phyloP scores from a whole-genome alignment of 75 land plant species.

The Picea glauca region DNA sequence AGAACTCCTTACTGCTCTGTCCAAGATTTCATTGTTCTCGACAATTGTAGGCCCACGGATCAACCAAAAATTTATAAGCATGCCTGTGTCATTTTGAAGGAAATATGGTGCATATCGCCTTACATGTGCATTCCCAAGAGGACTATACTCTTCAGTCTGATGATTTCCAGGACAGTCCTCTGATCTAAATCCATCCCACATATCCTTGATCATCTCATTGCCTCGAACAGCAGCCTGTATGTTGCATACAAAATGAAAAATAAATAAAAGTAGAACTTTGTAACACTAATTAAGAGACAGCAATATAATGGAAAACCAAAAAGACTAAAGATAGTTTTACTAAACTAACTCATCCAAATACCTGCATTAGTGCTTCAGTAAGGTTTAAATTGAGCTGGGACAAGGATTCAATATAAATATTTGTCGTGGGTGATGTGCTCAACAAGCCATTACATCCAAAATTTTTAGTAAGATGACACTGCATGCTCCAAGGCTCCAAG shows the following conservation, averaged over 20 bases:
- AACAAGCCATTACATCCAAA: slow-evolving; percentile 18
- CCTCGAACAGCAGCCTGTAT: slow-evolving; percentile 58
- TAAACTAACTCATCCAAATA: slow-evolving; percentile 12
- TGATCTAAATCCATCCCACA: slow-evolving; percentile 18
- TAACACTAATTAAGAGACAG: not conserved
- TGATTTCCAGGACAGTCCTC: slow-evolving; percentile 14
- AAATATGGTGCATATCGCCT: slow-evolving; percentile 89
- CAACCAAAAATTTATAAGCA: slow-evolving; percentile 63
- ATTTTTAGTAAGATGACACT: slow-evolving; percentile 24
- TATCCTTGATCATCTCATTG: slow-evolving; percentile 55
- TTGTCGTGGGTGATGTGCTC: slow-evolving; percentile 25
- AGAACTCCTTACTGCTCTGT: slow-evolving; percentile 21
- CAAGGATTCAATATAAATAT: slow-evolving; percentile 45
- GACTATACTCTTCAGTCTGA: slow-evolving; percentile 1
- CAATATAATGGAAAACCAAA: slow-evolving; percentile 4
- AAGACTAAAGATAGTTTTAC: not conserved
- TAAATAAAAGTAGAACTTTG: not conserved
- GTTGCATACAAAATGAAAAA: not conserved
- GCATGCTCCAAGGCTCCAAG: slow-evolving; percentile 82
- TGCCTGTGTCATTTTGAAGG: slow-evolving; percentile 85
- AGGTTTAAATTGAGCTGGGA: slow-evolving; percentile 77
- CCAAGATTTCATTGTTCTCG: slow-evolving; percentile 23
- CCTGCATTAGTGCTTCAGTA: slow-evolving; percentile 92
- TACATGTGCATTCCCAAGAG: slow-evolving; percentile 9
- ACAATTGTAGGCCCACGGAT: slow-evolving; percentile 19